phyloP scores from a whole-genome alignment of 148 eudicot genomes.

The Arbutus unedo region DNA sequence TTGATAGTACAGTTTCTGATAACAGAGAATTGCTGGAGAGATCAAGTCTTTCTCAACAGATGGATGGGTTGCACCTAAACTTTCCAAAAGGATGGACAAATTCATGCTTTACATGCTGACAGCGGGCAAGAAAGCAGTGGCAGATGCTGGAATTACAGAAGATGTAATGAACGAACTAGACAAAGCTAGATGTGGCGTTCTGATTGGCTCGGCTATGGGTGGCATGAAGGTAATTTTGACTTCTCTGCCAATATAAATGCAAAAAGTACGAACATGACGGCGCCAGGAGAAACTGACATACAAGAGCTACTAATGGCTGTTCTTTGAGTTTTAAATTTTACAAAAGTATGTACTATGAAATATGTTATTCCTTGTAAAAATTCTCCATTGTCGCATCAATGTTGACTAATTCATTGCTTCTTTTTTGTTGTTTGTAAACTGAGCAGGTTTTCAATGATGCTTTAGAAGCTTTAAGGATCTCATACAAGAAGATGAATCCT shows the following conservation, averaged over 20 bases:
- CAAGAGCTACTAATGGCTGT: neutral
- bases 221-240: slow-evolving; percentile 78
- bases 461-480: slow-evolving; percentile 87
- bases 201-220: slow-evolving; percentile 96
- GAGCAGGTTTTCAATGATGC: slow-evolving; percentile 88
- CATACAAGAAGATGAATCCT: slow-evolving; percentile 97
- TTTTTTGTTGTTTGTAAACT: slow-evolving; percentile 23
- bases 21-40: slow-evolving; percentile 93
- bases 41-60: slow-evolving; percentile 89
- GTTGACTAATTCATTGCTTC: slow-evolving; percentile 5
- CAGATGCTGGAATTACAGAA: slow-evolving; percentile 74
- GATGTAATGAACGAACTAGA: slow-evolving; percentile 72
- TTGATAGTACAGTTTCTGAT: slow-evolving; percentile 12
- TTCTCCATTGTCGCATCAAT: neutral
- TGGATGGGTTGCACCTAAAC: slow-evolving; percentile 89
- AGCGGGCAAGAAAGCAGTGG: slow-evolving; percentile 94
- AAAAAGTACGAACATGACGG: neutral
- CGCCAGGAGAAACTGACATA: neutral
- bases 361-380: slow-evolving; percentile 6
- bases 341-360: neutral
- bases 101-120: slow-evolving; percentile 97
- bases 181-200: slow-evolving; percentile 80
- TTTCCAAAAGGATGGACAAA: slow-evolving; percentile 88
- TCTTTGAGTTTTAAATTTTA: neutral
- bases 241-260: neutral